These are phyloP conservation scores for Jackrogersella minutella DNA, from an alignment of 495 filamentous ascomycete genomes.

Conservation along the genomic window DNA sequence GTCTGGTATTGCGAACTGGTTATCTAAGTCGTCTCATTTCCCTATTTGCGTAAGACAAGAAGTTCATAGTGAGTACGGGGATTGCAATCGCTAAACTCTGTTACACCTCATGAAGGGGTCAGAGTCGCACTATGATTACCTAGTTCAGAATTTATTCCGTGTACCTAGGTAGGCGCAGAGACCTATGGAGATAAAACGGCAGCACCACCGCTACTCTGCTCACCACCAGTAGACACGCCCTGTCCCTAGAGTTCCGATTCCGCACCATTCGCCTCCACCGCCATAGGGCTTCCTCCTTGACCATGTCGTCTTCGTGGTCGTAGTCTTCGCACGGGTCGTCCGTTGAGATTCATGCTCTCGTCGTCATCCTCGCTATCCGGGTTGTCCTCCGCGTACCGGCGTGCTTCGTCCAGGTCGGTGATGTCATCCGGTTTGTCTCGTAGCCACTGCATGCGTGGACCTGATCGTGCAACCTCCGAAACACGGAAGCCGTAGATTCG, in stretches of 20 bases:
- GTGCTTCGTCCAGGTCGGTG: slow-evolving; percentile 80
- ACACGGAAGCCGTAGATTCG: slow-evolving; percentile 97
- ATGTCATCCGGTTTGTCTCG: slow-evolving; percentile 82
- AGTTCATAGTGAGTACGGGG: slow-evolving; percentile 6
- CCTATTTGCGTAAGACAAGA: slow-evolving; percentile 7
- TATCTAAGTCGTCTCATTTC: slow-evolving; percentile 14
- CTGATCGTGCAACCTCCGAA: slow-evolving; percentile 82
- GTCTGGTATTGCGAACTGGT: slow-evolving; percentile 21
- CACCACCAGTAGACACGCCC: not conserved
- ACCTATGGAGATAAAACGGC: not conserved
- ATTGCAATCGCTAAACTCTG: slow-evolving; percentile 1
- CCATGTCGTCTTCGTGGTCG: slow-evolving; percentile 47
- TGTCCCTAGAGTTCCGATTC: slow-evolving; percentile 55
- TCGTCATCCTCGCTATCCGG: slow-evolving; percentile 57
- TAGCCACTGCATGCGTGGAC: slow-evolving; percentile 96
- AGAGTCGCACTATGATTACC: not conserved
- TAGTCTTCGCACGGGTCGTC: slow-evolving; percentile 47
- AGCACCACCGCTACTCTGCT: slow-evolving; percentile 4
- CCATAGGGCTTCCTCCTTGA: slow-evolving; percentile 63
- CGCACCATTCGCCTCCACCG: slow-evolving; percentile 57
- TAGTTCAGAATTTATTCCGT: not conserved
- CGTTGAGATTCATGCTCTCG: slow-evolving; percentile 54
- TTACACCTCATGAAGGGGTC: not conserved
- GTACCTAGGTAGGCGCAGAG: not conserved
- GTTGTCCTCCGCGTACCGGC: slow-evolving; percentile 60